Percentiles rank a stretch among this genome's conserved stretches.
Conservation (phyloP, 2,329 filamentous ascomycete species). For the Hymenoscyphus fraxineus region DNA sequence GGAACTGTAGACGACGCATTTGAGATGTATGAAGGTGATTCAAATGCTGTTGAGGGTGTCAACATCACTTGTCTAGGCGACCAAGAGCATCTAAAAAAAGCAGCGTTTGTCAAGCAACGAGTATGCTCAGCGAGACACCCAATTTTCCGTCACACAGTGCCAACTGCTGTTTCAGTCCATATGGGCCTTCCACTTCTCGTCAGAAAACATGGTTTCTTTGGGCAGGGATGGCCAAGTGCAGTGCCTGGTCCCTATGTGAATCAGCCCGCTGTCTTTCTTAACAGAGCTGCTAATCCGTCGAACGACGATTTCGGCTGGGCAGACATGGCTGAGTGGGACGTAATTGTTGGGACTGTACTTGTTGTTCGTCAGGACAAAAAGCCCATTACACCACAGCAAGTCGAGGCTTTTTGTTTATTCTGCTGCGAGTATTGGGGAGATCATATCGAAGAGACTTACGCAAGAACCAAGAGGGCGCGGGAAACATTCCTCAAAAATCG, state of each 20-base stretch:
- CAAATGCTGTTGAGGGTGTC: not conserved
- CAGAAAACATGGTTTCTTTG: slow-evolving; percentile 4
- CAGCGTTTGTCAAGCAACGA: not conserved
- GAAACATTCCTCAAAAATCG: not conserved
- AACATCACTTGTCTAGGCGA: not conserved
- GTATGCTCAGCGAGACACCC: not conserved
- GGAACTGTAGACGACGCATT: not conserved
- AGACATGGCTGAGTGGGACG: not conserved
- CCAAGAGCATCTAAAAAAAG: not conserved
- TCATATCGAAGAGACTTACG: not conserved
- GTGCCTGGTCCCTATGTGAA: not conserved
- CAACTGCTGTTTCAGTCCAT: slow-evolving; percentile 5
- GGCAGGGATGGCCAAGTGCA: not conserved
- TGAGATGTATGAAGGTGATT: not conserved
- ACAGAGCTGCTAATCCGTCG: not conserved
- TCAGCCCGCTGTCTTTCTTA: not conserved
- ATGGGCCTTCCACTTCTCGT: slow-evolving; percentile 11
- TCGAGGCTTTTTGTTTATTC: slow-evolving; percentile 9
- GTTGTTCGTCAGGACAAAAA: slow-evolving; percentile 13
- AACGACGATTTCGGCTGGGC: not conserved
- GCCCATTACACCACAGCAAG: slow-evolving; percentile 8
- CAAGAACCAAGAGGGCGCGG: not conserved
- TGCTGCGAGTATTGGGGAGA: not conserved
- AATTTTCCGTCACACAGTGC: slow-evolving; percentile 2
- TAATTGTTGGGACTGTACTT: slow-evolving; percentile 7